Evolutionary conservation across 306 rosid species (phyloP).

Genomic region (Vigna unguiculata): DNA sequence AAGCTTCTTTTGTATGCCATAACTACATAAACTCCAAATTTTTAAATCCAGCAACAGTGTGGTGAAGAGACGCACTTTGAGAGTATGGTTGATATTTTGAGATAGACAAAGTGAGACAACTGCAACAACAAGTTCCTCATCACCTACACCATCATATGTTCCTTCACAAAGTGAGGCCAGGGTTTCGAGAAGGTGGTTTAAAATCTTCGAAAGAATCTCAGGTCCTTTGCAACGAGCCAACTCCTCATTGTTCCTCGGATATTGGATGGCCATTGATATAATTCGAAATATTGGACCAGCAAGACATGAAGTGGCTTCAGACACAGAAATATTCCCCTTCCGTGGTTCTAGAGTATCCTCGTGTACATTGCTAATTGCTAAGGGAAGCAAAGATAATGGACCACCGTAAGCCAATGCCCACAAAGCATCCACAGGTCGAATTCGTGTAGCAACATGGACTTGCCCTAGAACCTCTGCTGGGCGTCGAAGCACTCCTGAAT

Average conservation of each 20-base stretch:
- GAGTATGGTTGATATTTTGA: slow-evolving; percentile 74
- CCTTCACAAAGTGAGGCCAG: slow-evolving; percentile 76
- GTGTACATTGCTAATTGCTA: slow-evolving; percentile 72
- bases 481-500: slow-evolving; percentile 84
- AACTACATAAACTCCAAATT: slow-evolving; percentile 95
- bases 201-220: slow-evolving; percentile 92
- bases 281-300: slow-evolving; percentile 87
- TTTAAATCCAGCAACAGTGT: slow-evolving; percentile 84
- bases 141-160: slow-evolving; percentile 72
- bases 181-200: slow-evolving; percentile 83
- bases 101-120: slow-evolving; percentile 89
- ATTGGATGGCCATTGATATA: slow-evolving; percentile 73
- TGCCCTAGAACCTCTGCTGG: slow-evolving; percentile 99
- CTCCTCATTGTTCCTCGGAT: slow-evolving; percentile 92
- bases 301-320: slow-evolving; percentile 79
- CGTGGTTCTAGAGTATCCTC: slow-evolving; percentile 83
- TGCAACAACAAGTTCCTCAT: slow-evolving; percentile 95
- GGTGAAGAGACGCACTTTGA: slow-evolving; percentile 92
- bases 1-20: slow-evolving; percentile 98
- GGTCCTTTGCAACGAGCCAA: slow-evolving; percentile 85
- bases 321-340: slow-evolving; percentile 63
- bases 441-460: slow-evolving; percentile 88
- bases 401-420: slow-evolving; percentile 99
- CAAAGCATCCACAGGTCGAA: slow-evolving; percentile 82
- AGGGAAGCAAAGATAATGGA: slow-evolving; percentile 93